phyloP scores from a whole-genome alignment of 768 basidiomycete species.

The Xerocomellus intermedius region DNA sequence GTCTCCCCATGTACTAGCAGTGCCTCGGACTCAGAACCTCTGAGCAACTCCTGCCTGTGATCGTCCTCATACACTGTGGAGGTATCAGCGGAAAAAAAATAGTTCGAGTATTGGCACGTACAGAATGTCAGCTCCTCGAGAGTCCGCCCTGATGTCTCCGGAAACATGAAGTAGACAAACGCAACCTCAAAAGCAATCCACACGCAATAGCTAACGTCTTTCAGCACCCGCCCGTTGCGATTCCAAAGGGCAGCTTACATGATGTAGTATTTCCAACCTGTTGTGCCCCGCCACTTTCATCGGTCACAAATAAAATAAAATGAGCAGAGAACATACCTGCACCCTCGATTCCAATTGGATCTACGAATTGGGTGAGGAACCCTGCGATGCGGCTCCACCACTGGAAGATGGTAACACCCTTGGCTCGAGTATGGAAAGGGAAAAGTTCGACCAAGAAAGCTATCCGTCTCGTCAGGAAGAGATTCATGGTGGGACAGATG shows the following conservation, averaged over 20 bases:
- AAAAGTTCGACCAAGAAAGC: constrained; percentile 60
- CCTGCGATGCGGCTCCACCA: constrained; percentile 45
- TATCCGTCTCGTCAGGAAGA: neutral
- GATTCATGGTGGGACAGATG: neutral
- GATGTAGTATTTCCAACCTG: constrained; percentile 20
- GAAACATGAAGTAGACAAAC: constrained; percentile 19
- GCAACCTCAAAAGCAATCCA: constrained; percentile 14
- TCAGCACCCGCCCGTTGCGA: neutral
- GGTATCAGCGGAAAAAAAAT: too few relatives aligned
- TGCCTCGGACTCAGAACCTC: neutral
- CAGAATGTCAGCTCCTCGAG: constrained; percentile 21
- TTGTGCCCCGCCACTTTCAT: neutral
- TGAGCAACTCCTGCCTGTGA: neutral
- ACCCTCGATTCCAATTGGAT: constrained; percentile 17
- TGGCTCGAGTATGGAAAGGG: constrained; percentile 60
- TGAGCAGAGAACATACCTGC: constrained; percentile 1
- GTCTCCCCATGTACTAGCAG: neutral
- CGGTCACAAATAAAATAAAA: neutral
- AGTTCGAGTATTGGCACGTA: neutral
- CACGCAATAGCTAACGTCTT: constrained; percentile 11
- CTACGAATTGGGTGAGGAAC: constrained; percentile 12
- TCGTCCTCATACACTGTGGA: constrained; percentile 2
- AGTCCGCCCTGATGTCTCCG: constrained; percentile 19
- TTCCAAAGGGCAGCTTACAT: constrained; percentile 1
- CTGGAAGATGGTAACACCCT: constrained; percentile 60